Base-by-base conservation (phyloP, 192 early-diverging fungal species). In the Radiomyces spectabilis region DNA sequence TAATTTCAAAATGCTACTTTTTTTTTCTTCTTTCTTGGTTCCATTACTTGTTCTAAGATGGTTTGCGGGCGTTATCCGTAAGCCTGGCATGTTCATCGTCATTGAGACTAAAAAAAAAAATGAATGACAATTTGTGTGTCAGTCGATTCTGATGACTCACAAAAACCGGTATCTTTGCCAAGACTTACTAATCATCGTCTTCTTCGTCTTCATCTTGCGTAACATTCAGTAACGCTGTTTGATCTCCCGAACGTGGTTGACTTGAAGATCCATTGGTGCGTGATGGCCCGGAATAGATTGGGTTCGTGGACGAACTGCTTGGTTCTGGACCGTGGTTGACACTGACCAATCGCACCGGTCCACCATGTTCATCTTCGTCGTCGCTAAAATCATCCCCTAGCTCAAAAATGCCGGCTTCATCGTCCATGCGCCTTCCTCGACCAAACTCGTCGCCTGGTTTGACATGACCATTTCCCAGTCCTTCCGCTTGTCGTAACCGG, bases 381-480 rank as follows among this genome's bases (percentile, higher is more conserved):
- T 85, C 84, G 8, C 72, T 75, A 10, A 78, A 74, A 29, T 85
- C 83, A 26, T 80, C 78, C 7, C 81, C 83, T 18, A 87, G 68
- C 45, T 74, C 77, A 57, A 81, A 81, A 50, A 78, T 76, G 21
- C 74, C 73, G 2, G 65, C 68, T 19, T 69, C 72, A 34, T 73
- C 72, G 26, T 70, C 76, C n/a, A n/a, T n/a, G n/a, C n/a, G n/a
- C n/a, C n/a, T n/a, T n/a, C n/a, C n/a, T n/a, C n/a, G n/a, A n/a
- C n/a, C n/a, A n/a, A n/a, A n/a, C n/a, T n/a, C n/a, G n/a, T n/a
- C n/a, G 49, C 70, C 52, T 21, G 60, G 57, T 16, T n/a, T n/a
- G n/a, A n/a, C n/a, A n/a, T n/a, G n/a, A n/a, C 70, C 75, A 61
- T 75, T 72, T 1, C 78, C 78, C 33, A 70, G 51, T 4, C 63